Percentiles rank a stretch among this genome's conserved stretches.
These are phyloP conservation scores for Lodderomyces margitis DNA, from an alignment of 1,139 yeast species.

Conservation along the genomic window DNA sequence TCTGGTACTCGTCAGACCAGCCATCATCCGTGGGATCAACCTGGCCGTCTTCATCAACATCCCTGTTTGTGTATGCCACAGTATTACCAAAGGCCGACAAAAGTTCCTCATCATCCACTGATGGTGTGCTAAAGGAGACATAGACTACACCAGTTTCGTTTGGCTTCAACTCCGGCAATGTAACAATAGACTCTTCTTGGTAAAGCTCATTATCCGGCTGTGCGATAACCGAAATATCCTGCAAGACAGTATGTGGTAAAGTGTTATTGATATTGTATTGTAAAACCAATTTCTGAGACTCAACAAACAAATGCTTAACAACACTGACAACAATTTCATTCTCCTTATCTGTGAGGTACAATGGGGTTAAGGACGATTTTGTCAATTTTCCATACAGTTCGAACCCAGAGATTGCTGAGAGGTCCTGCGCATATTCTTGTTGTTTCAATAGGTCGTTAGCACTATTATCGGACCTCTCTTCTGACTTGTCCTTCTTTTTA, in stretches of 20 bases:
- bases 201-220: slow-evolving; percentile 61
- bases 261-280: slow-evolving; percentile 89
- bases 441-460: slow-evolving; percentile 48
- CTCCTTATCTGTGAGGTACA: slow-evolving; percentile 84
- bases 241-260: slow-evolving; percentile 70
- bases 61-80: slow-evolving; percentile 75
- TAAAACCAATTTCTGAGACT: slow-evolving; percentile 67
- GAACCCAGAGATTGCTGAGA: slow-evolving; percentile 68
- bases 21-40: slow-evolving; percentile 74
- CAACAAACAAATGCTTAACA: slow-evolving; percentile 73
- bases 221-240: slow-evolving; percentile 72
- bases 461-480: slow-evolving; percentile 11
- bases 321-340: slow-evolving; percentile 90
- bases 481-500: slow-evolving; percentile 11
- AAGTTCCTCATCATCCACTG: slow-evolving; percentile 26
- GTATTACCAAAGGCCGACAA: slow-evolving; percentile 65
- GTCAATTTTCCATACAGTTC: slow-evolving; percentile 69
- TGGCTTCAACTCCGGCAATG: slow-evolving; percentile 72
- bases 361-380: slow-evolving; percentile 60
- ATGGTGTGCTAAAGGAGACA: slow-evolving; percentile 68
- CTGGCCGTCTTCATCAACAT: slow-evolving; percentile 74
- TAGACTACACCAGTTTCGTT: slow-evolving; percentile 72
- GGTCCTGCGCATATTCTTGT: slow-evolving; percentile 66
- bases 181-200: slow-evolving; percentile 70
- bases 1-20: slow-evolving; percentile 88